Percentiles rank a stretch among this genome's conserved stretches.
phyloP scores from a whole-genome alignment of 1,284 basidiomycete species.

The Ustilago sp. region DNA sequence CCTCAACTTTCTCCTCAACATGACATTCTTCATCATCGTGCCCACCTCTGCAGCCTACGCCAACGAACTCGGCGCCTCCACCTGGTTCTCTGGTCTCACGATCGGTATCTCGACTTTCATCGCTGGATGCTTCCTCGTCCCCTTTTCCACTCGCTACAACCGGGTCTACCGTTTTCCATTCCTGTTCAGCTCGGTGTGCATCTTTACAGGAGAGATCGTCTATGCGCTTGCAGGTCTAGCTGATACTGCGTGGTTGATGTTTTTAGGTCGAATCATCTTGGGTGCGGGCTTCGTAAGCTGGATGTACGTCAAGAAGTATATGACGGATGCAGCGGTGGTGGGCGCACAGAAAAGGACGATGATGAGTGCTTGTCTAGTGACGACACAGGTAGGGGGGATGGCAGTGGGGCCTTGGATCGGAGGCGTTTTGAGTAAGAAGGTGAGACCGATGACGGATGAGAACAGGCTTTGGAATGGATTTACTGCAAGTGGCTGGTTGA shows the following conservation, averaged over 20 bases:
- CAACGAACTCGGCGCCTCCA: slow-evolving; percentile 46
- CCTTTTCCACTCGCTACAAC: slow-evolving; percentile 40
- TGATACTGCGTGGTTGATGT: slow-evolving; percentile 50
- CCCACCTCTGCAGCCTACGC: slow-evolving; percentile 47
- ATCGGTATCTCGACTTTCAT: slow-evolving; percentile 46
- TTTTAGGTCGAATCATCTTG: slow-evolving; percentile 35
- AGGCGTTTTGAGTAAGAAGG: slow-evolving; percentile 38
- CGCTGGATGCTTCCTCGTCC: slow-evolving; percentile 41
- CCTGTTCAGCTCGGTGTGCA: slow-evolving; percentile 41
- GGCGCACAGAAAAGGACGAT: slow-evolving; percentile 41
- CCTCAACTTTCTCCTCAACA: slow-evolving; percentile 54
- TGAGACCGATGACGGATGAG: slow-evolving; percentile 37
- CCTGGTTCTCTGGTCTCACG: slow-evolving; percentile 53
- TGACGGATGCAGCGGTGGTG: slow-evolving; percentile 48
- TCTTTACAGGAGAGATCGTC: slow-evolving; percentile 39
- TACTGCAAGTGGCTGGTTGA: slow-evolving; percentile 48
- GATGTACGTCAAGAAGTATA: slow-evolving; percentile 52
- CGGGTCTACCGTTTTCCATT: slow-evolving; percentile 41
- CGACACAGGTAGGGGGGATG: slow-evolving; percentile 52
- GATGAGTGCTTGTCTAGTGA: slow-evolving; percentile 53
- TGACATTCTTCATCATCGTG: slow-evolving; percentile 58
- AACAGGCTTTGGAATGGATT: slow-evolving; percentile 50
- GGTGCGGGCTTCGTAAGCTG: slow-evolving; percentile 49
- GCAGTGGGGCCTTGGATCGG: slow-evolving; percentile 49
- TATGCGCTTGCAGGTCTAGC: slow-evolving; percentile 49